These are phyloP conservation scores for Epichloe sp. DNA, from an alignment of 2,329 filamentous ascomycete genomes.

Conservation along the genomic window DNA sequence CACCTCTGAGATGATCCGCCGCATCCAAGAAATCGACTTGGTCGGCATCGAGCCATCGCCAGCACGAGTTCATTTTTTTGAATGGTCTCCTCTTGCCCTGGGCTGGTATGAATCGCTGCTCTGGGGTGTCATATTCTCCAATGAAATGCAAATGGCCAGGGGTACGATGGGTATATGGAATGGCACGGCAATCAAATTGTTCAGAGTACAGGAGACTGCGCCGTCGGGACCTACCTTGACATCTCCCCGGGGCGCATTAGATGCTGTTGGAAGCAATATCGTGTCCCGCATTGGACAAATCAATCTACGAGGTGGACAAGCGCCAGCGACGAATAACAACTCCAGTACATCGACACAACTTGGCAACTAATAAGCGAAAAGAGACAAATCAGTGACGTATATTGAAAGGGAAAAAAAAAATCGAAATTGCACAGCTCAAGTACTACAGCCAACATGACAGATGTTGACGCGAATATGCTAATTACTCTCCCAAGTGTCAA, in stretches of 20 bases:
- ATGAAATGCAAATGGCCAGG: slow-evolving; percentile 76
- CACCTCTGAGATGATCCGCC: slow-evolving; percentile 33
- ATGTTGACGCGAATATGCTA: not conserved
- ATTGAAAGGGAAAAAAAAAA: not conserved
- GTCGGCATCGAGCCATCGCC: slow-evolving; percentile 62
- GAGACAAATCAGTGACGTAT: not conserved
- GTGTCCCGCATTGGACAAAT: slow-evolving; percentile 76
- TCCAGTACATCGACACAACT: slow-evolving; percentile 6
- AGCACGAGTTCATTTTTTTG: slow-evolving; percentile 77
- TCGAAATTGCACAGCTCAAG: not conserved
- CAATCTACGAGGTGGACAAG: slow-evolving; percentile 45
- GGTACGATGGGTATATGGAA: slow-evolving; percentile 92
- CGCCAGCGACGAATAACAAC: slow-evolving; percentile 8
- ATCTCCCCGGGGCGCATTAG: slow-evolving; percentile 73
- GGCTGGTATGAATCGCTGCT: slow-evolving; percentile 94
- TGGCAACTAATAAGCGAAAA: slow-evolving; percentile 1
- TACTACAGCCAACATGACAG: not conserved
- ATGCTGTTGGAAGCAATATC: slow-evolving; percentile 83
- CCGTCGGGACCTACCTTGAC: slow-evolving; percentile 68
- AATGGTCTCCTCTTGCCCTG: slow-evolving; percentile 81
- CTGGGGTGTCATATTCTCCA: slow-evolving; percentile 85
- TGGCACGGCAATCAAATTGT: slow-evolving; percentile 74
- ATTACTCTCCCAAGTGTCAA: not conserved
- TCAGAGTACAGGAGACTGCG: slow-evolving; percentile 76
- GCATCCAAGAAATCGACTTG: slow-evolving; percentile 48